A percentile compares a stretch with the other conserved stretches of the same genome.
These are phyloP conservation scores for Bonia amplexicaulis DNA, from an alignment of 176 grass and related monocot species.

Conservation along the genomic window DNA sequence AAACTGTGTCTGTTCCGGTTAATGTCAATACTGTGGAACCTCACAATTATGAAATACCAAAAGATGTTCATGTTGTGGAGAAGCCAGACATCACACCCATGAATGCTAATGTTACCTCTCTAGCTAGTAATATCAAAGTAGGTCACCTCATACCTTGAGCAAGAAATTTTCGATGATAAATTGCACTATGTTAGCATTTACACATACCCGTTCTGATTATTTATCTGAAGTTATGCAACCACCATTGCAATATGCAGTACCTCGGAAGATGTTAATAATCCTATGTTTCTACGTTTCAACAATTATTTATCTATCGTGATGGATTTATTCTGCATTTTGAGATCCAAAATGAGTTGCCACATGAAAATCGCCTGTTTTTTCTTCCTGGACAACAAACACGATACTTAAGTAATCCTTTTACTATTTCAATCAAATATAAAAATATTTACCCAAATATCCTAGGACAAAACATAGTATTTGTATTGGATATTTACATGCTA, in stretches of 20 bases:
- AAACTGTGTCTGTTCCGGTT: constrained; percentile 42
- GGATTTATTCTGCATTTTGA: background rate
- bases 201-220: background rate
- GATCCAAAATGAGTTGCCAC: background rate
- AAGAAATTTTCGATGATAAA: background rate
- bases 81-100: constrained; percentile 37
- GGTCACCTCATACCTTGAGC: constrained; percentile 3
- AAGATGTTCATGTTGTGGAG: constrained; percentile 68
- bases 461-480: background rate
- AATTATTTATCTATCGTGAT: background rate
- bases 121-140: constrained; percentile 51
- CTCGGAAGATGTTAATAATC: background rate
- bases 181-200: background rate
- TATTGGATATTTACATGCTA: background rate
- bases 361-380: background rate
- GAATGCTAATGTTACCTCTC: constrained; percentile 33
- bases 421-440: background rate
- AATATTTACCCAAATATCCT: background rate
- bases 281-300: background rate
- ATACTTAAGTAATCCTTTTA: background rate
- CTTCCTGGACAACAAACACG: background rate
- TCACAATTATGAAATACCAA: constrained; percentile 44
- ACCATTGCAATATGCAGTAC: background rate
- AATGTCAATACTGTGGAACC: constrained; percentile 49
- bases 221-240: constrained; percentile 3